Percentiles rank a stretch among this genome's conserved stretches.
Conservation (phyloP, 768 basidiomycete genomes). For the Mycena belliarum region DNA sequence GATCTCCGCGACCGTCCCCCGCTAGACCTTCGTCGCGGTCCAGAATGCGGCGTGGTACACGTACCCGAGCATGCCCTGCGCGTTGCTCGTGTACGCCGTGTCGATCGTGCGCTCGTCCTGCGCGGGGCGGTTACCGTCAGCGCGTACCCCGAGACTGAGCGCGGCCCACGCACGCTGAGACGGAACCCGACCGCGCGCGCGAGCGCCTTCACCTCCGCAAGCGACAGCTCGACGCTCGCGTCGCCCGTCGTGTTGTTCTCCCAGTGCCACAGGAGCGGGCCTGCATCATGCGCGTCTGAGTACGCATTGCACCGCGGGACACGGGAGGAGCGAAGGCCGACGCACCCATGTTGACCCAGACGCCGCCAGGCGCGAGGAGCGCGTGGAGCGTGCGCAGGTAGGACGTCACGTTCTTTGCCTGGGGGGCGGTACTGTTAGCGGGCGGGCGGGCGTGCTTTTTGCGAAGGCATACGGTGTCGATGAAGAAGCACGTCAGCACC, state of each 20-base stretch:
- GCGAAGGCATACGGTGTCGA: slow-evolving; percentile 77
- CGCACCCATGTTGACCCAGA: slow-evolving; percentile 88
- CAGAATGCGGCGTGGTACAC: slow-evolving; percentile 85
- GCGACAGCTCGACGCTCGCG: slow-evolving; percentile 80
- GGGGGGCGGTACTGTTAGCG: background rate
- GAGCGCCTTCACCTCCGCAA: slow-evolving; percentile 86
- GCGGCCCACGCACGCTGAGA: slow-evolving; percentile 59
- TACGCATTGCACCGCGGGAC: too few species aligned
- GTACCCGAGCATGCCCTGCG: slow-evolving; percentile 79
- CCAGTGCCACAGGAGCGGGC: slow-evolving; percentile 96
- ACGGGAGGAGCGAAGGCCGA: too few species aligned
- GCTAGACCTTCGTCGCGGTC: slow-evolving; percentile 49
- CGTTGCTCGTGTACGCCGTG: slow-evolving; percentile 86
- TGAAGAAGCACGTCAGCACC: slow-evolving; percentile 93
- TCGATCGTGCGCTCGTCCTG: slow-evolving; percentile 81
- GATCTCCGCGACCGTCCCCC: too few species aligned
- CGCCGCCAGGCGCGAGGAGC: slow-evolving; percentile 80
- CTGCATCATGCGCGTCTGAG: too few species aligned
- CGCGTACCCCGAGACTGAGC: too few species aligned
- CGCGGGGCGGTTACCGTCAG: background rate
- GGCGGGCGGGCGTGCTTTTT: too few species aligned
- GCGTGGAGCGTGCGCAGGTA: slow-evolving; percentile 86
- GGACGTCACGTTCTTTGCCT: slow-evolving; percentile 91
- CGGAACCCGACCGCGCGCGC: slow-evolving; percentile 78
- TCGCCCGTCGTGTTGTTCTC: slow-evolving; percentile 86